Conservation (phyloP, 345 rosid genomes). For the Citrus hindsii region DNA sequence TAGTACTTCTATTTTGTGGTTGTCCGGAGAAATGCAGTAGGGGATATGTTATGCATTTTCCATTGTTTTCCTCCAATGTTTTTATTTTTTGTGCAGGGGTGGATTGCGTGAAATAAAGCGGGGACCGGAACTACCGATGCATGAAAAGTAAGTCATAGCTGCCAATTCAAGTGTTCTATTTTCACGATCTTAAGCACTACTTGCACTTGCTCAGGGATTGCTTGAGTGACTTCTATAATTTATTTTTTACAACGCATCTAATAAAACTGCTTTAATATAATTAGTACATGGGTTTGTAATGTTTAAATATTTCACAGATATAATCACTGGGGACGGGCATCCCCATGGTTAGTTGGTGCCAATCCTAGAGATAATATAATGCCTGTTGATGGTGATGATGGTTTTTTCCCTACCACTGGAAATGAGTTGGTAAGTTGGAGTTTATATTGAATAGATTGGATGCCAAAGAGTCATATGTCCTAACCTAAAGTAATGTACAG, state of each 20-base stretch:
- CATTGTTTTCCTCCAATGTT: neutral
- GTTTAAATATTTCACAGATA: slow-evolving; percentile 39
- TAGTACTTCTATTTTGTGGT: neutral
- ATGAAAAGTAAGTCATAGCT: slow-evolving; percentile 67
- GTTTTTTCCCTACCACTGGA: slow-evolving; percentile 83
- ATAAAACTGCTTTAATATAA: neutral
- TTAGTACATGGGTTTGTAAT: slow-evolving; percentile 5
- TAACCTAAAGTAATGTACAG: slow-evolving; percentile 37
- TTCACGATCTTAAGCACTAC: neutral
- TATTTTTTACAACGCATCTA: neutral
- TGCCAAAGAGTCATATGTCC: neutral
- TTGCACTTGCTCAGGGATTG: neutral
- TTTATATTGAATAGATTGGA: neutral
- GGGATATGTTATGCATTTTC: neutral
- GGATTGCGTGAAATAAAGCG: slow-evolving; percentile 39
- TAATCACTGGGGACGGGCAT: slow-evolving; percentile 72
- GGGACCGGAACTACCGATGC: slow-evolving; percentile 55
- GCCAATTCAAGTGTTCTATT: neutral
- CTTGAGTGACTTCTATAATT: neutral
- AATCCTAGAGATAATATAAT: slow-evolving; percentile 83
- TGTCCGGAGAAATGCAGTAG: neutral
- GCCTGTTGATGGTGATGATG: slow-evolving; percentile 90
- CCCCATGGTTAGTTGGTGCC: slow-evolving; percentile 76
- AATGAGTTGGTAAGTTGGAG: slow-evolving; percentile 71
- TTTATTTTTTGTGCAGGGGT: slow-evolving; percentile 36